Base-by-base conservation (phyloP, 2,329 filamentous ascomycete genomes). In the Lecanoromycetidae sp. region DNA sequence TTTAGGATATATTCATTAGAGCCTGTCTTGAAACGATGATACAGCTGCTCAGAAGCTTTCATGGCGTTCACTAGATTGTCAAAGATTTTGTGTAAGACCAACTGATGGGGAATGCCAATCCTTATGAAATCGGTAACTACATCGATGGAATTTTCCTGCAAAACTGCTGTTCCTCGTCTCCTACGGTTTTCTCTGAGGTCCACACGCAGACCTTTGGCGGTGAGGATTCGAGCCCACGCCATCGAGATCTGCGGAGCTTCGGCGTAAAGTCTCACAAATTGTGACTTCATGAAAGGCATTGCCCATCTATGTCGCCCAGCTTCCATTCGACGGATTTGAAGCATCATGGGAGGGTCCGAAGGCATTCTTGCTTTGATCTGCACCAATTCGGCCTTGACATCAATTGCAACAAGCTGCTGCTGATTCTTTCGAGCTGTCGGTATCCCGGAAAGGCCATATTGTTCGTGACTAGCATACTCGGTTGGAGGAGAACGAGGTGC, bases 291-390 rank as follows among this genome's bases (percentile, higher is more conserved):
- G 60, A 88, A 94, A 0, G 91, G 90, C 4, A 81, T 75, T 2
- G 87, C 81, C 84, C 88, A 95, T 57, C 90, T 75, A 62, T 95
- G 87, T 9, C 82, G 80, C 4, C 88, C 88, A 38, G 80, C 77
- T 57, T 94, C 86, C 32, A 96, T 61, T 8, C 79, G 77, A 61
- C 90, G 90, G 8, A 95, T 70, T 53, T 95, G 90, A 2, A 96
- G 58, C 85, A 98, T 88, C 63, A 96, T 71, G 0, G 80, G 77
- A n/a, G 91, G 93, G 57, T 96, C 88, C 15, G 81, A 72, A 1
- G 91, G 90, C 77, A 96, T 80, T 36, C 81, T 80, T 4, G 84
- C 85, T 64, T 96, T 96, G 55, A 96, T 64, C 60, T 96, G 90
- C 17, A 96, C 67, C 27, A 95, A 74, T 1, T 79, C 77, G 4